Base-by-base conservation (phyloP, 1,284 basidiomycete genomes). In the Puccinia novopanici region DNA sequence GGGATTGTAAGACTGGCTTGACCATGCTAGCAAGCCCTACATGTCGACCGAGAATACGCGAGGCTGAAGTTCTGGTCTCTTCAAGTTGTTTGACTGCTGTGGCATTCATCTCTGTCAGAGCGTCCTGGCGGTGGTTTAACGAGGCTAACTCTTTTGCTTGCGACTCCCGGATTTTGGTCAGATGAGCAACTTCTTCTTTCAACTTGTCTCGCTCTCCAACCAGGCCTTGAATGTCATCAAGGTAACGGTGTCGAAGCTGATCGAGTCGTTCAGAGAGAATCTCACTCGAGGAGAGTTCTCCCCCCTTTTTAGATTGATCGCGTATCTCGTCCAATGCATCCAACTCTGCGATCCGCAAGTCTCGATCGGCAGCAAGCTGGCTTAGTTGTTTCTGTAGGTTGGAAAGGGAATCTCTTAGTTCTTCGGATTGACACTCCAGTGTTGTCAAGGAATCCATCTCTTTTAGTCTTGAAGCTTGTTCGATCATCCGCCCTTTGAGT, bases 291-390 rank as follows among this genome's bases (percentile, higher is more conserved):
- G 30, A 30, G 37, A 15, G 22, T 40, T 76, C 45, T 19, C 37
- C 65, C 10, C 34, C 37, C 34, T 68, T 63, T 54, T 34, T 61
- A 15, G 54, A 83, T 88, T 82, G 84, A 92, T 93, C 89, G 89
- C 86, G 90, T 0, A 89, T 89, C 27, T 89, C 90, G 37, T 91
- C 89, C 30, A 99, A 88, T 86, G 98, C 94, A 84, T 96, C 95
- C 27, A 98, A 91, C 85, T 99, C 96, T 0, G 94, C 95, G 78
- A 97, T 87, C 12, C 92, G 90, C 87, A 98, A 90, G 84, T 98
- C 96, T 30, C 96, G 89, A 86, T 98, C 93, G 0, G 91, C 92
- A 84, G 90, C 92, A 78, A 99, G 87, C 83, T 92, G 92, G n/a
- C 94, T 93, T 27, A 98, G 87, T 84, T 97, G 92, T 78, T 90